These are phyloP conservation scores for Vitis amurensis DNA, from an alignment of 164 flowering plant genomes.

Conservation along the genomic window DNA sequence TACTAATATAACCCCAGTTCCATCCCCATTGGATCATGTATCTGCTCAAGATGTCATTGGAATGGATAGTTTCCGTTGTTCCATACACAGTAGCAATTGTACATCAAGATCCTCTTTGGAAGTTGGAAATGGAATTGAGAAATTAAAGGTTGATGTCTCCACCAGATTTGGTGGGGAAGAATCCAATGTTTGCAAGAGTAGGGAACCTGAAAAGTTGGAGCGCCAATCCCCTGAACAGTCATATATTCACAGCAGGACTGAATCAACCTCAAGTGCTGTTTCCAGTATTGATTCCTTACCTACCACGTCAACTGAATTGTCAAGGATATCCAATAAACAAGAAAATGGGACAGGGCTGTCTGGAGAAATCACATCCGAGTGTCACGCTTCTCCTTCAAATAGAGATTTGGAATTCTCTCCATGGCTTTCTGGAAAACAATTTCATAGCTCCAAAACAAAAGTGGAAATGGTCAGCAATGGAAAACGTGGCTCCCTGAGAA, in stretches of 20 bases:
- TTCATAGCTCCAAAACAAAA: constrained; percentile 29
- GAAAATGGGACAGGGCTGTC: constrained; percentile 37
- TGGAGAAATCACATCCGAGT: constrained; percentile 48
- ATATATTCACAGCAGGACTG: constrained; percentile 65
- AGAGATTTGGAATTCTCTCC: constrained; percentile 37
- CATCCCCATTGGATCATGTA: constrained; percentile 24
- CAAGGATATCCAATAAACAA: constrained; percentile 35
- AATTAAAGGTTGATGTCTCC: constrained; percentile 30
- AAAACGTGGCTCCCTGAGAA: constrained; percentile 27
- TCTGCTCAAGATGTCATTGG: constrained; percentile 28
- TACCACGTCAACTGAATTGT: constrained; percentile 33
- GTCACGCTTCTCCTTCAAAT: constrained; percentile 21
- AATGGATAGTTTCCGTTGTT: constrained; percentile 32
- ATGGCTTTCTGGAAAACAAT: constrained; percentile 32
- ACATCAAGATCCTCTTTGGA: constrained; percentile 48
- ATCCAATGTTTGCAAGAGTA: constrained; percentile 17
- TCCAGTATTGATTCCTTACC: constrained; percentile 55
- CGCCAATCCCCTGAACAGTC: constrained; percentile 51
- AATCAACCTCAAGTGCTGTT: constrained; percentile 63
- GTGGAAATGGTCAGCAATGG: constrained; percentile 33
- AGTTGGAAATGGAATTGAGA: constrained; percentile 40
- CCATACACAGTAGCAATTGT: constrained; percentile 36
- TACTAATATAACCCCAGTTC: constrained; percentile 11
- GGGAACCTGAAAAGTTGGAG: constrained; percentile 30
- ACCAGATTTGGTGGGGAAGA: constrained; percentile 29